phyloP scores from a whole-genome alignment of 1,284 basidiomycete species.

The Heterobasidion parviporum region DNA sequence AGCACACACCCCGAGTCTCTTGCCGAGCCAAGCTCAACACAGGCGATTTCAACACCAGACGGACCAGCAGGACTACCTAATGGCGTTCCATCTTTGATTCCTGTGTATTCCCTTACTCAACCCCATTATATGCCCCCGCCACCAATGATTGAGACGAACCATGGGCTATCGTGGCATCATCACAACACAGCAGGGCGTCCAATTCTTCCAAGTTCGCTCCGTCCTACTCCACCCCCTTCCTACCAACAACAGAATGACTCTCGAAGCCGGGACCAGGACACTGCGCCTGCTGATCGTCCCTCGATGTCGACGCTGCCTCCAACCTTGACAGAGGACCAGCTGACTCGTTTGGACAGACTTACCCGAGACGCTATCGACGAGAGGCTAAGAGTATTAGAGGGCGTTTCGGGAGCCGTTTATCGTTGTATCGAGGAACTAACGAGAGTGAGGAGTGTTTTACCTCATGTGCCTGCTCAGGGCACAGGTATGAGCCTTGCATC shows the following conservation, averaged over 20 bases:
- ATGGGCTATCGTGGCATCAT: conserved; percentile 3
- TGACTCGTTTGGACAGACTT: conserved; percentile 49
- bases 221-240: not conserved
- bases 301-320: conserved; percentile 34
- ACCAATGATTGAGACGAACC: conserved; percentile 27
- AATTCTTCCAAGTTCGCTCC: conserved; percentile 1
- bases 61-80: not conserved
- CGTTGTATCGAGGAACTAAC: conserved; percentile 72
- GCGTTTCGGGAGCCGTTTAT: conserved; percentile 61
- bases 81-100: not conserved
- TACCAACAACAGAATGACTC: not conserved
- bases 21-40: not conserved
- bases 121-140: not conserved
- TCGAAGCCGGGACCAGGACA: not conserved
- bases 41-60: not conserved
- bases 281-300: conserved; percentile 9
- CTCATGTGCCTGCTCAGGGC: conserved; percentile 18
- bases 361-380: conserved; percentile 80
- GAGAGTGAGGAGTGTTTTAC: conserved; percentile 62
- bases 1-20: not conserved
- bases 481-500: not conserved
- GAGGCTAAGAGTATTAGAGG: conserved; percentile 66
- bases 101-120: not conserved
- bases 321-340: conserved; percentile 49
- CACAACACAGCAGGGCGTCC: not conserved